Evolutionary conservation across 768 basidiomycete genomes (phyloP).

Genomic region (Lepiota brunneoincarnata): DNA sequence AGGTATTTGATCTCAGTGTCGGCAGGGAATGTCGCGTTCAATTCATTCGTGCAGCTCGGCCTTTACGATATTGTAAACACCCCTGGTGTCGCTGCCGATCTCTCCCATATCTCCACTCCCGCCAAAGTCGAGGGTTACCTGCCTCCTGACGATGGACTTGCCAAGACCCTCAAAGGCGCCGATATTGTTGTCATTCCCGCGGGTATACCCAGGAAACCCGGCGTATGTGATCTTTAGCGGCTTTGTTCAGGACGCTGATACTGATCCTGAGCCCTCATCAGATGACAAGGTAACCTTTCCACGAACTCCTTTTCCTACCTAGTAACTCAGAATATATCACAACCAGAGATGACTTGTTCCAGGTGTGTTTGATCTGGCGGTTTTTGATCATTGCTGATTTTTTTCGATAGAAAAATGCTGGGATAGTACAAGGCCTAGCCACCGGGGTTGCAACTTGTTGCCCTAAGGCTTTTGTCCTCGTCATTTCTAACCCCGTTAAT

Average conservation of each 20-base stretch:
- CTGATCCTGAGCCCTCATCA: slow-evolving; percentile 23
- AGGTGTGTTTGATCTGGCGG: slow-evolving; percentile 43
- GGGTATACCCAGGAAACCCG: slow-evolving; percentile 94
- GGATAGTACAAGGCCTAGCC: slow-evolving; percentile 92
- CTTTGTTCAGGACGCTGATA: slow-evolving; percentile 7
- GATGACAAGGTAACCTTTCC: slow-evolving; percentile 49
- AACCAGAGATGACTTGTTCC: slow-evolving; percentile 90
- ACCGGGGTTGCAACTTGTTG: slow-evolving; percentile 79
- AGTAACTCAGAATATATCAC: slow-evolving; percentile 14
- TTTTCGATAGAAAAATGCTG: slow-evolving; percentile 85
- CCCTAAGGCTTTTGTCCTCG: slow-evolving; percentile 90
- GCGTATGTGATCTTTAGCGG: slow-evolving; percentile 47
- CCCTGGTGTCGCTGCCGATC: slow-evolving; percentile 94
- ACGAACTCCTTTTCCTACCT: slow-evolving; percentile 9
- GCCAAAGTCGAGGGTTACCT: slow-evolving; percentile 84
- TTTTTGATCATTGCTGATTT: not conserved
- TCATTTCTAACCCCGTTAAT: slow-evolving; percentile 99
- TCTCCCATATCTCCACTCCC: slow-evolving; percentile 90
- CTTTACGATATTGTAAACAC: slow-evolving; percentile 97
- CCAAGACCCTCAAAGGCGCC: slow-evolving; percentile 80
- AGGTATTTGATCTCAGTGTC: slow-evolving; percentile 40
- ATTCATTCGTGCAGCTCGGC: slow-evolving; percentile 51
- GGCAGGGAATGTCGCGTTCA: not conserved
- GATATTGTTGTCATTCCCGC: slow-evolving; percentile 94
- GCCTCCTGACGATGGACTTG: slow-evolving; percentile 75